These are phyloP conservation scores for Beauveria rudraprayagi DNA, from an alignment of 2,329 filamentous ascomycete species.

Conservation along the genomic window DNA sequence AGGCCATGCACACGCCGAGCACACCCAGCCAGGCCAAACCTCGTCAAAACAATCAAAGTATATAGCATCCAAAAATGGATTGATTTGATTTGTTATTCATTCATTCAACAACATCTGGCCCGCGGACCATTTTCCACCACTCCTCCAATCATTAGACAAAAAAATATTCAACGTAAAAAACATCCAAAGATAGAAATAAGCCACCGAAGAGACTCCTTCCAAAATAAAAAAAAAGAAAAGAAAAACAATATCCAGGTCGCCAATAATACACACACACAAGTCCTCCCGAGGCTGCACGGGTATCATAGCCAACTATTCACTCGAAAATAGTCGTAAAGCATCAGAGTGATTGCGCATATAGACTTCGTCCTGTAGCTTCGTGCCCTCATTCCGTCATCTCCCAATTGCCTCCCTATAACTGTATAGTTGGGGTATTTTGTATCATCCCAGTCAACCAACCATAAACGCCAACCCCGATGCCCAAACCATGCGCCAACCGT, in stretches of 20 bases:
- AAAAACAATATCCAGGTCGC: slow-evolving; percentile 7
- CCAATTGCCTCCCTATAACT: slow-evolving; percentile 3
- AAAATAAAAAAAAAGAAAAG: slow-evolving; percentile 1
- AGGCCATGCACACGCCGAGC: too few species aligned
- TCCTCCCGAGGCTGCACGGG: background rate
- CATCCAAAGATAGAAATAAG: slow-evolving; percentile 3
- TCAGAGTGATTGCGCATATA: background rate
- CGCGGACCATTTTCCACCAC: background rate
- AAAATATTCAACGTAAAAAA: slow-evolving; percentile 5
- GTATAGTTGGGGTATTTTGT: slow-evolving; percentile 10
- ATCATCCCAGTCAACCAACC: slow-evolving; percentile 7
- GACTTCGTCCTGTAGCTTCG: slow-evolving; percentile 6
- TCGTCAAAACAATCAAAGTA: background rate
- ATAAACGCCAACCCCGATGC: slow-evolving; percentile 9
- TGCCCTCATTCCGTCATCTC: slow-evolving; percentile 7
- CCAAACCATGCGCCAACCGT: slow-evolving; percentile 6
- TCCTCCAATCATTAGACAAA: slow-evolving; percentile 10
- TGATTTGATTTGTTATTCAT: slow-evolving; percentile 2
- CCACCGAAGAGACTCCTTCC: background rate
- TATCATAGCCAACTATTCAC: slow-evolving; percentile 3
- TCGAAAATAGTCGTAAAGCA: background rate
- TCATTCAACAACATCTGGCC: background rate
- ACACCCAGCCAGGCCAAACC: background rate
- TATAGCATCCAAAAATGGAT: background rate
- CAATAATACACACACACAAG: slow-evolving; percentile 6